Evolutionary conservation across 208 protist genomes (phyloP), one percentile per base, ranked within the genome.

Genomic region (Leishmania amazonensis): DNA sequence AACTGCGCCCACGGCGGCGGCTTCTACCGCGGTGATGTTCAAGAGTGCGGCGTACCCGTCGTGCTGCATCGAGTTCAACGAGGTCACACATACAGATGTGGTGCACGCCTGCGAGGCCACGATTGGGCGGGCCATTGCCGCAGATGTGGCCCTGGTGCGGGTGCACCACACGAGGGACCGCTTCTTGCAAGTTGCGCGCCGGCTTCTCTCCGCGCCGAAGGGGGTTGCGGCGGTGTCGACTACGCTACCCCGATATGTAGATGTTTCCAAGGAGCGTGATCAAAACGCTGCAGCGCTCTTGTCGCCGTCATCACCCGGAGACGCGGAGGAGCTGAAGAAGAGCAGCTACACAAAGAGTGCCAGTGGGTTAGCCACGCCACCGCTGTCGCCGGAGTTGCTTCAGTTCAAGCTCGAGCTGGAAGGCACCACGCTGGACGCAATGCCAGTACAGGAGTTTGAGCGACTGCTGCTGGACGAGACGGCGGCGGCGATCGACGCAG

Each of bases 391-490:
- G 38, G 75, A 64, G 31, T 71, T 80, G 11, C 68, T 93, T 49
- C 57, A 81, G 62, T 95, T 95, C 79, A 94, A 92, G 81, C 87
- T 96, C 49, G 90, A 96, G 83, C 74, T 95, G 58, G 93, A 96
- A 64, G 83, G 82, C 42, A 81, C 82, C 67, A 80, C 68, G 8
- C 71, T 96, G 42, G 88, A 93, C 45, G 82, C 75, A 42, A 83
- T 95, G 51, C 91, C 93, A 19, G 64, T 92, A n/a, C 75, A 60
- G 17, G 51, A 72, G 31, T 73, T 96, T 17, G 76, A 91, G 76
- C 76, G 75, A n/a, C 88, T 93, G 78, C 86, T 96, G 53, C 54
- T 75, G 9, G 79, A 81, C 31, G 87, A 90, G 75, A 92, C 89
- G 7, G 64, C 91, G 38, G 53, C 75, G 15, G 86, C 79, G 40